Evolutionary conservation across 2,329 filamentous ascomycete species (phyloP).

Genomic region (Alternaria infectoria): DNA sequence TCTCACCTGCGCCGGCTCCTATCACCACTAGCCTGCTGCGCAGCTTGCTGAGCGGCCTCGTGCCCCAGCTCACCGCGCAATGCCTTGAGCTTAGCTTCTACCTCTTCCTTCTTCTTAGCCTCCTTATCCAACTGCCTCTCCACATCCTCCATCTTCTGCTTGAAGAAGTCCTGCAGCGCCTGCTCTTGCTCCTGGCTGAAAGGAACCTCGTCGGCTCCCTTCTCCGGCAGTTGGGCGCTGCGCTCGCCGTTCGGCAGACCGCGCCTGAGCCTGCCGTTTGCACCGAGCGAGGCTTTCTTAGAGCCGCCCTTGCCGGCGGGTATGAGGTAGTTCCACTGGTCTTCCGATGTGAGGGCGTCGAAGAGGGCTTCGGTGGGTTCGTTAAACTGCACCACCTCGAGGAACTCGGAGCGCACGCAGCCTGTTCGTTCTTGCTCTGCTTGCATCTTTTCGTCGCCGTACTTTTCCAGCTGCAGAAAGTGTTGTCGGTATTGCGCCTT

Average conservation of each 20-base stretch:
- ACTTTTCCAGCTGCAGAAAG: constrained; percentile 88
- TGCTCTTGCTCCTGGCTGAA: constrained; percentile 47
- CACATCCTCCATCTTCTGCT: constrained; percentile 42
- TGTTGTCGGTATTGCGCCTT: constrained; percentile 97
- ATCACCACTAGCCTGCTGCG: constrained; percentile 48
- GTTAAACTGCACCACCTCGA: constrained; percentile 97
- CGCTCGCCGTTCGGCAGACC: constrained; percentile 46
- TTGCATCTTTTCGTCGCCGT: constrained; percentile 71
- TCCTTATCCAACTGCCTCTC: constrained; percentile 43
- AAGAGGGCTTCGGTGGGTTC: constrained; percentile 94
- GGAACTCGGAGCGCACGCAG: constrained; percentile 77
- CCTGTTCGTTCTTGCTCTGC: constrained; percentile 62
- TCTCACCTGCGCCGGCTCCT: constrained; percentile 43
- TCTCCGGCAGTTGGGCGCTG: constrained; percentile 45
- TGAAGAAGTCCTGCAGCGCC: constrained; percentile 37
- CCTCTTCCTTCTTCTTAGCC: constrained; percentile 37
- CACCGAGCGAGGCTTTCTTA: constrained; percentile 45
- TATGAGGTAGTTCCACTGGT: constrained; percentile 59
- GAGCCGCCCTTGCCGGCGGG: constrained; percentile 50
- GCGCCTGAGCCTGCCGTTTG: constrained; percentile 42
- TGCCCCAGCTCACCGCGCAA: constrained; percentile 42
- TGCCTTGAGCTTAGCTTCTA: constrained; percentile 38
- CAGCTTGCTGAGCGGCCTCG: constrained; percentile 45
- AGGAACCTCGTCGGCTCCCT: constrained; percentile 40
- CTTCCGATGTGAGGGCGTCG: constrained; percentile 79